A percentile compares a stretch with the other conserved stretches of the same genome.
Conservation (phyloP, 106 monocot species). For the Dioscorea zingiberensis region DNA sequence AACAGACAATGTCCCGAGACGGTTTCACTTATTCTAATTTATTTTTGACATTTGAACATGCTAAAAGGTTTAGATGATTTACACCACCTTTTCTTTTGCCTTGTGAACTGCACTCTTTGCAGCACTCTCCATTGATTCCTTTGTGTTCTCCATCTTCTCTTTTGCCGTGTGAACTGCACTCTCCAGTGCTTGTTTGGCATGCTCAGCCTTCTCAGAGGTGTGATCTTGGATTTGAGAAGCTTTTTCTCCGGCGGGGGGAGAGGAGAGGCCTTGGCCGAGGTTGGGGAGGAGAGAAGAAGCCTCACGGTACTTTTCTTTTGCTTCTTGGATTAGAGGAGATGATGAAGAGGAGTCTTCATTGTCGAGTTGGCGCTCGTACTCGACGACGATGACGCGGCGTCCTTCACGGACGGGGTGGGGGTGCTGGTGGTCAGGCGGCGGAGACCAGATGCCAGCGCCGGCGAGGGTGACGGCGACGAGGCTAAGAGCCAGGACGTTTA, state of each 20-base stretch:
- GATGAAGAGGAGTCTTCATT: neutral
- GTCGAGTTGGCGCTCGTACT: constrained; percentile 54
- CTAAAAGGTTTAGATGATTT: too few relatives aligned
- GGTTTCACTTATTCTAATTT: too few relatives aligned
- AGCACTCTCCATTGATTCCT: too few relatives aligned
- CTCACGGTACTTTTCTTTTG: constrained; percentile 38
- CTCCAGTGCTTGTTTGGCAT: neutral
- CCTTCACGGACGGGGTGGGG: constrained; percentile 43
- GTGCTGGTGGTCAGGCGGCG: constrained; percentile 15
- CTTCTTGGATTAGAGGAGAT: constrained; percentile 11
- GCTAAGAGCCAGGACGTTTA: constrained; percentile 51
- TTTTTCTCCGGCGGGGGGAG: constrained; percentile 1
- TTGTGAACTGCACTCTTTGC: too few relatives aligned
- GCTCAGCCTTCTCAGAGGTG: neutral
- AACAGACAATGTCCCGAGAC: too few relatives aligned
- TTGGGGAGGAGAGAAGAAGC: constrained; percentile 26
- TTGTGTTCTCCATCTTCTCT: too few relatives aligned
- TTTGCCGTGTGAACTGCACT: too few relatives aligned
- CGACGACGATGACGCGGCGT: constrained; percentile 70
- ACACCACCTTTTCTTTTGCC: too few relatives aligned
- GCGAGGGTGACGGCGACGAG: constrained; percentile 48
- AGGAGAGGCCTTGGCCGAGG: constrained; percentile 33
- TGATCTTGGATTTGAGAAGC: neutral
- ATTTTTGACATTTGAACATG: too few relatives aligned
- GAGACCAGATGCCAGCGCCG: constrained; percentile 60